A percentile compares a stretch with the other conserved stretches of the same genome.
phyloP scores from a whole-genome alignment of 176 grass and related monocot species.

The Sorghum bicolor region DNA sequence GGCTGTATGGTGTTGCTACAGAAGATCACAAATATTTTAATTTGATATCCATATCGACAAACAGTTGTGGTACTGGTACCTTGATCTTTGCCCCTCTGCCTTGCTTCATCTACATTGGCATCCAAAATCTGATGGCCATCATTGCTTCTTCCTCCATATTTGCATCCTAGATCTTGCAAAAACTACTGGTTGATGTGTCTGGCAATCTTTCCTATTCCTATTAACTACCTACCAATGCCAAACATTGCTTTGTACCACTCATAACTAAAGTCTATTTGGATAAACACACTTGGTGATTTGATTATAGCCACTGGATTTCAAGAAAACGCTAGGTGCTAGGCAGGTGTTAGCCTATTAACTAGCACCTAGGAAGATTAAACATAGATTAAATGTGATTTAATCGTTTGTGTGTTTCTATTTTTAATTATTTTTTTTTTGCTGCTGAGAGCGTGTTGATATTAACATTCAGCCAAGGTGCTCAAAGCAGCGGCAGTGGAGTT shows the following conservation, averaged over 20 bases:
- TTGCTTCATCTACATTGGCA: slow-evolving; percentile 1
- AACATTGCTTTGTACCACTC: slow-evolving; percentile 13
- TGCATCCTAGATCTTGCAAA: neutral
- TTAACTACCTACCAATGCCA: slow-evolving; percentile 19
- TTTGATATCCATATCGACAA: neutral
- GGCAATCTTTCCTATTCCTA: neutral
- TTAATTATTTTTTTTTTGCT: too few species aligned
- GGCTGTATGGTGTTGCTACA: neutral
- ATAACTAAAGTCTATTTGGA: neutral
- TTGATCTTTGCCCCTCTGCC: neutral
- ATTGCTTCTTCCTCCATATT: neutral
- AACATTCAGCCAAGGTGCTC: too few species aligned
- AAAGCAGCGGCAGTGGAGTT: too few species aligned
- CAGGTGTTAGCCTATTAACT: too few species aligned
- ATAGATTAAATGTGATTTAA: too few species aligned
- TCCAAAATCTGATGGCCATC: neutral
- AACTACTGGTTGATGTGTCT: neutral
- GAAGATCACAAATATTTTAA: neutral
- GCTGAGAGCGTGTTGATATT: too few species aligned
- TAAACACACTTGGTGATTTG: neutral
- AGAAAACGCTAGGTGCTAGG: too few species aligned
- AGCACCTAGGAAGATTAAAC: too few species aligned
- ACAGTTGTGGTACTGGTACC: neutral
- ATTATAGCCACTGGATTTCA: neutral
- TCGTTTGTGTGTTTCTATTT: too few species aligned